Conservation (phyloP, 148 eudicot genomes). For the Fagopyrum homotropicum region DNA sequence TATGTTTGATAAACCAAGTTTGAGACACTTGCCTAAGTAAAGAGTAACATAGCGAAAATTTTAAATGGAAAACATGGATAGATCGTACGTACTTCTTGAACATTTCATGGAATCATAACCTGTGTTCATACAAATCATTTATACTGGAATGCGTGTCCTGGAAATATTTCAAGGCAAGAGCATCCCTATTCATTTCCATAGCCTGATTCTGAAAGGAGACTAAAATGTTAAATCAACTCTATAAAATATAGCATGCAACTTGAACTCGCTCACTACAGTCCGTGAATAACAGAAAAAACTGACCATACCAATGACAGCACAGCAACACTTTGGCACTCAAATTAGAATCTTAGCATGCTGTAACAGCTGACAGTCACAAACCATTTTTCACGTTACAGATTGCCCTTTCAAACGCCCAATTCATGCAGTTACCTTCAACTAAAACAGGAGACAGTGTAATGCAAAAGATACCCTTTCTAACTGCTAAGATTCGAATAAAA, state of each 20-base stretch:
- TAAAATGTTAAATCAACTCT: too few relatives aligned
- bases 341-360: not conserved
- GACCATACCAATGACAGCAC: not conserved
- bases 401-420: slow-evolving; percentile 1
- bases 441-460: not conserved
- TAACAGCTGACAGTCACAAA: not conserved
- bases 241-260: not conserved
- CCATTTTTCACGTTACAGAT: not conserved
- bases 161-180: too few relatives aligned
- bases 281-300: not conserved
- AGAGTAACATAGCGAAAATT: too few relatives aligned
- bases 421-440: not conserved
- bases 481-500: not conserved
- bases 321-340: not conserved
- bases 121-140: not conserved
- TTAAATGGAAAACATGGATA: too few relatives aligned
- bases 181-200: not conserved
- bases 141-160: not conserved
- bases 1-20: too few relatives aligned
- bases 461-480: not conserved
- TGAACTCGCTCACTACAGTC: not conserved
- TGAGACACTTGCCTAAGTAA: too few relatives aligned
- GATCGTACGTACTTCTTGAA: not conserved
- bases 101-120: too few relatives aligned
- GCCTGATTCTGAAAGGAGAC: not conserved